Conservation (phyloP, 371 early-diverging fungal species). For the Haplosporangium sp. region DNA sequence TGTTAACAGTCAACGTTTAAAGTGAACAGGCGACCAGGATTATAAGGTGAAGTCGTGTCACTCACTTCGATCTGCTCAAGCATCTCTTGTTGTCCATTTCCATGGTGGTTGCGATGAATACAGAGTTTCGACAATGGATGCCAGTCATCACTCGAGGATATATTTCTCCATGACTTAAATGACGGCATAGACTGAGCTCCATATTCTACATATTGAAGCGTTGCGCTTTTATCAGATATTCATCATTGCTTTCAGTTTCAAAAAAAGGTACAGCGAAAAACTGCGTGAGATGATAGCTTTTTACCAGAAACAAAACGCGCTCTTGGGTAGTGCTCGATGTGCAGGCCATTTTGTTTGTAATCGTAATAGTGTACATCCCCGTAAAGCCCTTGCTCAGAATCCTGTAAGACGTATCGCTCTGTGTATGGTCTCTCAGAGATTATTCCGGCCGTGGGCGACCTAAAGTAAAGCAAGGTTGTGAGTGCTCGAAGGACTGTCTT, state of each 20-base stretch:
- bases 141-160: slow-evolving; percentile 36
- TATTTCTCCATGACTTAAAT: slow-evolving; percentile 13
- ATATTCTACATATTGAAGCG: slow-evolving; percentile 21
- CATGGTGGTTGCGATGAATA: slow-evolving; percentile 48
- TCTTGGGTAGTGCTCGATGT: slow-evolving; percentile 37
- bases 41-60: not conserved
- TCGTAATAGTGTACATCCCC: slow-evolving; percentile 53
- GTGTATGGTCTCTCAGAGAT: slow-evolving; percentile 34
- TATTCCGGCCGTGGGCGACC: slow-evolving; percentile 46
- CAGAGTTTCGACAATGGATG: slow-evolving; percentile 38
- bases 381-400: slow-evolving; percentile 28
- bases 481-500: too few relatives aligned
- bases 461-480: not conserved
- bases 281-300: too few relatives aligned
- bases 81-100: slow-evolving; percentile 47
- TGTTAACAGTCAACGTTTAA: not conserved
- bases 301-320: slow-evolving; percentile 52
- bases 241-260: not conserved
- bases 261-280: too few relatives aligned
- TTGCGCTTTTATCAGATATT: too few relatives aligned
- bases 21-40: not conserved
- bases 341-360: slow-evolving; percentile 49
- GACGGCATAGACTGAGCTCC: slow-evolving; percentile 52
- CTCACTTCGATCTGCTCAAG: slow-evolving; percentile 40
- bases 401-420: slow-evolving; percentile 38